phyloP scores from a whole-genome alignment of 2,329 filamentous ascomycete genomes.

The Ambrosiella cleistominuta region DNA sequence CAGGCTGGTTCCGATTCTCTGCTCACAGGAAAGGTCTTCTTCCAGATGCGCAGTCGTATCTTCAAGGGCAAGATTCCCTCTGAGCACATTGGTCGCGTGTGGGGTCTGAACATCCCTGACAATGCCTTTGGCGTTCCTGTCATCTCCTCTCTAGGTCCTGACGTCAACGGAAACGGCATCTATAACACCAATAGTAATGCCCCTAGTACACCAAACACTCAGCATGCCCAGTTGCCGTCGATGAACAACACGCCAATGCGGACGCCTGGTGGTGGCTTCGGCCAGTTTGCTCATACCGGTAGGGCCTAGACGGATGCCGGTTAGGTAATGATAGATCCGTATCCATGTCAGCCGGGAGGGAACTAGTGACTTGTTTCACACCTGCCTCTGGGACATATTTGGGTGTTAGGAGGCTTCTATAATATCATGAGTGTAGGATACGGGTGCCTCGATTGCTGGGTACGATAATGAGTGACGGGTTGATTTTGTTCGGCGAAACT shows the following conservation, averaged over 20 bases:
- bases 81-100: constrained; percentile 78
- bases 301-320: neutral
- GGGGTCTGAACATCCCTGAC: constrained; percentile 68
- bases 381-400: neutral
- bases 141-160: constrained; percentile 21
- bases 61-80: constrained; percentile 68
- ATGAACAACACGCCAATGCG: constrained; percentile 29
- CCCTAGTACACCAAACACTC: constrained; percentile 54
- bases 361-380: no score
- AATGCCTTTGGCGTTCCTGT: constrained; percentile 9
- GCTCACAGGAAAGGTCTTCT: constrained; percentile 86
- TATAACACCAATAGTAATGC: constrained; percentile 32
- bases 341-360: no score
- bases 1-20: constrained; percentile 88
- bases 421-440: no score
- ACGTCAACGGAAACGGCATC: constrained; percentile 20
- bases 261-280: constrained; percentile 66
- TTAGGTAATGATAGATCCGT: neutral
- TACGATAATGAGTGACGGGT: no score
- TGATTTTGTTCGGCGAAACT: no score
- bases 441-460: no score
- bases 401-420: neutral
- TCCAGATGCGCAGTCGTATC: constrained; percentile 75
- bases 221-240: constrained; percentile 24
- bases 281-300: constrained; percentile 37